Base-by-base conservation (phyloP, 2,329 filamentous ascomycete species). In the Hypoxylon sp. region DNA sequence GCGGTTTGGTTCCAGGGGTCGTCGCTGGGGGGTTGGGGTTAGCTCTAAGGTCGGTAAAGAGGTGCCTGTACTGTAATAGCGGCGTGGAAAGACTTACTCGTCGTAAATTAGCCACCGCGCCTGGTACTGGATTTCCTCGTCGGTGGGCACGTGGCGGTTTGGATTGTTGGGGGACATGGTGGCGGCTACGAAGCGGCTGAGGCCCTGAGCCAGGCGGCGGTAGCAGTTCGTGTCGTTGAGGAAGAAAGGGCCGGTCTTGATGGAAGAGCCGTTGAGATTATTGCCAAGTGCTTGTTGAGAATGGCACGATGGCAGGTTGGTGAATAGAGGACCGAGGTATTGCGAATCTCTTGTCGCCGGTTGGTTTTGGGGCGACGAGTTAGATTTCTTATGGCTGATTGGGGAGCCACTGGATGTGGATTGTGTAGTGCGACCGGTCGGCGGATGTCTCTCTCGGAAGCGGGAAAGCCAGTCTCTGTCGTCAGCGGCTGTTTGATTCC, bases 1-100 rank as follows among this genome's bases (percentile, higher is more conserved):
- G 87, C 86, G 0, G 88, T 90, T 71, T 88, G 85, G 75, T 90
- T 90, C 86, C 87, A 89, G 2, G 87, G 86, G 72, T 90, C 88
- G 62, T 90, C 88, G 62, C 86, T 88, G 48, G 50, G 2, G 17
- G 13, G 2, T 27, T 11, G 10, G 46, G 19, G 46, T 64, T 39
- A 67, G 60, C 19, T 35, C 21, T 39, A 19, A 7, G 15, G 35
- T 44, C 10, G 7, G 39, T 1, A 5, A 11, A 44, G 17, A 7
- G 17, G 59, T 48, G 1, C 64, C 46, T 24, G 35, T 1, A 8
- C 46, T 24, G 35, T 1, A 8, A 7, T 11, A 35, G 31, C 35
- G 3, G 32, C 1, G 29, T 19, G 10, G 17, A n/a, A 21, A n/a
- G 15, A 81, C 86, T 78, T 78, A 89, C 83, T 89, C 87, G 61